These are phyloP conservation scores for Russula brevipes DNA, from an alignment of 768 basidiomycete genomes.

Conservation along the genomic window DNA sequence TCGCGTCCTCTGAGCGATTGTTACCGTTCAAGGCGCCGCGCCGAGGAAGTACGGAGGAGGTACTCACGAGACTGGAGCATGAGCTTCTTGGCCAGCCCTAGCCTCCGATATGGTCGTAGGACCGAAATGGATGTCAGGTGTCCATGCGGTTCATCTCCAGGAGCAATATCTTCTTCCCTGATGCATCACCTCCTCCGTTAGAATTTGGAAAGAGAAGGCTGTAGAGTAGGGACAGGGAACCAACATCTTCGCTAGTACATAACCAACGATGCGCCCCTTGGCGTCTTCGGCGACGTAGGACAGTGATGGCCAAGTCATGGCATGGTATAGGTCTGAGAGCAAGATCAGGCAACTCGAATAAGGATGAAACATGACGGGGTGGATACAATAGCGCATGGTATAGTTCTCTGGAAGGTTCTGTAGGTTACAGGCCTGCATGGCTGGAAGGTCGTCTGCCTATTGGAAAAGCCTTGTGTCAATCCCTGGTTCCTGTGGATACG, in stretches of 20 bases:
- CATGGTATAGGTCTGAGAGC: constrained; percentile 6
- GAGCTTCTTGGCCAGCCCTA: constrained; percentile 89
- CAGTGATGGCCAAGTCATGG: constrained; percentile 84
- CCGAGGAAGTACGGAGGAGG: background rate
- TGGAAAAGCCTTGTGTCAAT: constrained; percentile 18
- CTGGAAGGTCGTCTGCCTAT: constrained; percentile 80
- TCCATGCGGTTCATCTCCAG: constrained; percentile 64
- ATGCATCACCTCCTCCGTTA: background rate
- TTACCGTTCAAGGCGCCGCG: background rate
- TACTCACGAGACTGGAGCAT: constrained; percentile 88
- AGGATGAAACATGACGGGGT: constrained; percentile 3
- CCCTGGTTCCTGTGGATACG: background rate
- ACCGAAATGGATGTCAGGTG: constrained; percentile 98
- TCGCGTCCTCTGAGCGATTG: constrained; percentile 68
- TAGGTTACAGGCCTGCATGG: constrained; percentile 92
- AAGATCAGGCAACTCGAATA: background rate
- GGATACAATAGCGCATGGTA: constrained; percentile 70
- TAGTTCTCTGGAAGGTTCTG: constrained; percentile 94
- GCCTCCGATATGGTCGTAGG: constrained; percentile 79
- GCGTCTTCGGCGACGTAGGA: constrained; percentile 91
- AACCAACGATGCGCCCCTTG: constrained; percentile 86
- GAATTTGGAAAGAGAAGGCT: background rate
- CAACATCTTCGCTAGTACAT: constrained; percentile 94
- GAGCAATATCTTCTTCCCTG: constrained; percentile 63
- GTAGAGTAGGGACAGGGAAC: constrained; percentile 25